Conservation (phyloP, 2,329 filamentous ascomycete species). For the Aspergillus texensis region DNA sequence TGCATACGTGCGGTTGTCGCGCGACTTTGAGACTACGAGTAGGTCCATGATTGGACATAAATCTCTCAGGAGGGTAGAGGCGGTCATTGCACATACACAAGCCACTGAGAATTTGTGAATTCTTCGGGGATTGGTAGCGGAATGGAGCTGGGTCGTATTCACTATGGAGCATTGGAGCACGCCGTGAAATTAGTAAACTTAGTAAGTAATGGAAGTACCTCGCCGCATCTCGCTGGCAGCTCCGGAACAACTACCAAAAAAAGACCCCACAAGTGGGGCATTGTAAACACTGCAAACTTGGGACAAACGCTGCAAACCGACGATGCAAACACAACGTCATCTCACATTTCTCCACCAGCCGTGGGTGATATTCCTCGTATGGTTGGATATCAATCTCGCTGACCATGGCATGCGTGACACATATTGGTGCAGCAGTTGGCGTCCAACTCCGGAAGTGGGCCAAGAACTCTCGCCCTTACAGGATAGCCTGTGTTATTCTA, state of each 20-base stretch:
- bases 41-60: background rate
- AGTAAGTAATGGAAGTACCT: background rate
- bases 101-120: background rate
- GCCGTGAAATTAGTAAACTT: background rate
- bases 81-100: background rate
- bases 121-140: background rate
- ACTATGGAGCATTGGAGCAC: background rate
- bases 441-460: background rate
- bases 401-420: background rate
- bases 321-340: constrained; percentile 21
- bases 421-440: background rate
- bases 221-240: too few relatives aligned
- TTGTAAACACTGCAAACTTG: constrained; percentile 22
- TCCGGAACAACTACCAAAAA: constrained; percentile 4
- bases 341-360: constrained; percentile 8
- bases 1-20: background rate
- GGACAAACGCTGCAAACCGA: constrained; percentile 18
- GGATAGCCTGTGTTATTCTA: background rate
- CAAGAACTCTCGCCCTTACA: background rate
- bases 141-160: background rate
- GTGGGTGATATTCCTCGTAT: constrained; percentile 2
- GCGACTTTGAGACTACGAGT: background rate
- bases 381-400: constrained; percentile 6
- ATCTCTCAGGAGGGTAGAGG: background rate
- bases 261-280: background rate